phyloP scores from a whole-genome alignment of 169 alveolate species.

The Plasmodium berghei region DNA sequence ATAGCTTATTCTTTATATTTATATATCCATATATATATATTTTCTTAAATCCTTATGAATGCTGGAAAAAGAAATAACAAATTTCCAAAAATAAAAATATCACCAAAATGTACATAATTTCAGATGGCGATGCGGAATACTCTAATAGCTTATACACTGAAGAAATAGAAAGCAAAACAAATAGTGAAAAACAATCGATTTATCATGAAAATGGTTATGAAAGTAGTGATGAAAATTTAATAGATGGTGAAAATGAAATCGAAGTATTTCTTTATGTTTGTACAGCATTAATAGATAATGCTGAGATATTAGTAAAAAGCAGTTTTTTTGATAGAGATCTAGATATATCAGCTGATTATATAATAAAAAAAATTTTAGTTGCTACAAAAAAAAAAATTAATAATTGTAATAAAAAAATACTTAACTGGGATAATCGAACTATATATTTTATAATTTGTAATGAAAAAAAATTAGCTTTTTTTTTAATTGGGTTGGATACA shows the following conservation, averaged over 20 bases:
- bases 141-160: conserved; percentile 58
- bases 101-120: conserved; percentile 46
- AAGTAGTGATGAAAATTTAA: neutral
- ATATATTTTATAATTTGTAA: conserved; percentile 61
- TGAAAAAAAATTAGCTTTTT: conserved; percentile 67
- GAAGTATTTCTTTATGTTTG: conserved; percentile 49
- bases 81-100: neutral
- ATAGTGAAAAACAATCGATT: conserved; percentile 18
- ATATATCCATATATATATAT: conserved; percentile 8
- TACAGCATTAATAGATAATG: conserved; percentile 62
- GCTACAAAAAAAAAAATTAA: conserved; percentile 61
- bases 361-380: conserved; percentile 43
- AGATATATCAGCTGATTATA: conserved; percentile 47
- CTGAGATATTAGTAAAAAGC: conserved; percentile 44
- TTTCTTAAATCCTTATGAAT: neutral
- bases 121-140: conserved; percentile 50
- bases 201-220: neutral
- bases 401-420: conserved; percentile 61
- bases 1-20: neutral
- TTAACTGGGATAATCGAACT: conserved; percentile 61
- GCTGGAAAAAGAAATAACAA: too few species aligned
- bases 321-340: conserved; percentile 18
- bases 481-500: conserved; percentile 51
- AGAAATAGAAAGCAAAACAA: conserved; percentile 32
- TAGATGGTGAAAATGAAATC: conserved; percentile 14